Percentiles rank a stretch among this genome's conserved stretches.
These are phyloP conservation scores for Mortierella sp. DNA, from an alignment of 371 early-diverging fungal species.

Conservation along the genomic window DNA sequence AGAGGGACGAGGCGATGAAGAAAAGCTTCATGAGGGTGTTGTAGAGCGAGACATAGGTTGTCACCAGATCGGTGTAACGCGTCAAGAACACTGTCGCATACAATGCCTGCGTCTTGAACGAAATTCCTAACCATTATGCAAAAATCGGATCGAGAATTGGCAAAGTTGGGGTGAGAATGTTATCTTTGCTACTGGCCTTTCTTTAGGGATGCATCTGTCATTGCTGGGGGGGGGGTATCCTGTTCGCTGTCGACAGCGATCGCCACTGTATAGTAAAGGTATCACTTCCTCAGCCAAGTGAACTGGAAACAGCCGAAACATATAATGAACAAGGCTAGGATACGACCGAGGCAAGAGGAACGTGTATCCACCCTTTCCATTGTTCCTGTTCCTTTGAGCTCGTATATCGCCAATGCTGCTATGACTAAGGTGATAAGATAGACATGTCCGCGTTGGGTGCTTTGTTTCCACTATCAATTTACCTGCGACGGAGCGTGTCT, in stretches of 20 bases:
- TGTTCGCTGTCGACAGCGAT: too few species aligned
- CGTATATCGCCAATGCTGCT: not conserved
- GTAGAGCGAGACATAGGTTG: constrained; percentile 85
- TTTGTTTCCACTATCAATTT: constrained; percentile 4
- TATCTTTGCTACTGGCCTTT: too few species aligned
- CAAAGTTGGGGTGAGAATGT: too few species aligned
- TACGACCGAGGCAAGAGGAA: not conserved
- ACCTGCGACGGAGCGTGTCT: constrained; percentile 92
- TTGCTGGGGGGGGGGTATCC: too few species aligned
- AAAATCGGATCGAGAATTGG: too few species aligned
- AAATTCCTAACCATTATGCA: constrained; percentile 81
- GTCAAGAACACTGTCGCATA: constrained; percentile 94
- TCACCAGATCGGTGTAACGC: constrained; percentile 97
- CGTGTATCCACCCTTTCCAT: not conserved
- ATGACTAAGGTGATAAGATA: not conserved
- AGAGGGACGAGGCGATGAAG: constrained; percentile 89
- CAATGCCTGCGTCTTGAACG: constrained; percentile 97
- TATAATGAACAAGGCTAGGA: not conserved
- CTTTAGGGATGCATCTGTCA: too few species aligned
- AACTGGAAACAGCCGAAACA: not conserved
- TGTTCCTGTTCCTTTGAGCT: not conserved
- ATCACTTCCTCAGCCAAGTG: not conserved
- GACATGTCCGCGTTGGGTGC: not conserved
- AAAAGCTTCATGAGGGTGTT: constrained; percentile 97
- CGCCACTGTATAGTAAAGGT: too few species aligned